A percentile compares a stretch with the other conserved stretches of the same genome.
These are phyloP conservation scores for Fusarium longipes DNA, from an alignment of 2,329 filamentous ascomycete species.

Conservation along the genomic window DNA sequence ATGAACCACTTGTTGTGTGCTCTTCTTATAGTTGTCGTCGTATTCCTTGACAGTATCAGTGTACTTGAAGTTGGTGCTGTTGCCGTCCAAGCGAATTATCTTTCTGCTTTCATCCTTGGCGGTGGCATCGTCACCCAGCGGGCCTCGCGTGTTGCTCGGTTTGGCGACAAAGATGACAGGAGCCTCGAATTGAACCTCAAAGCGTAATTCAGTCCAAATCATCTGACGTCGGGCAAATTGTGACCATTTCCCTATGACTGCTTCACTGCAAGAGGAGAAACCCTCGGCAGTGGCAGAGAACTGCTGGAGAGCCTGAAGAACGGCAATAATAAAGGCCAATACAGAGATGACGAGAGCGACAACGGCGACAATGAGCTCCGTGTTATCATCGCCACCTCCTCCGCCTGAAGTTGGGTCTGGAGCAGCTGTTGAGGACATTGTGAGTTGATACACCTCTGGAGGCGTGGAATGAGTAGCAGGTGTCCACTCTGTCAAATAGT, in stretches of 20 bases:
- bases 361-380: slow-evolving; percentile 49
- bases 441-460: background rate
- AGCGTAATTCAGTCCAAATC: slow-evolving; percentile 53
- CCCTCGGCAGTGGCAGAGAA: slow-evolving; percentile 56
- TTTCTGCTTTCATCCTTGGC: slow-evolving; percentile 28
- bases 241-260: slow-evolving; percentile 56
- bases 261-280: slow-evolving; percentile 53
- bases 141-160: slow-evolving; percentile 50
- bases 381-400: slow-evolving; percentile 18
- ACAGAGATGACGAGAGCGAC: slow-evolving; percentile 57
- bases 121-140: slow-evolving; percentile 30
- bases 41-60: slow-evolving; percentile 35
- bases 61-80: slow-evolving; percentile 23
- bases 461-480: background rate
- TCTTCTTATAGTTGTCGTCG: slow-evolving; percentile 30
- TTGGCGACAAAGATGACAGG: slow-evolving; percentile 58
- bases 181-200: slow-evolving; percentile 56
- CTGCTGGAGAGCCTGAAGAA: slow-evolving; percentile 56
- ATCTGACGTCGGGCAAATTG: slow-evolving; percentile 50
- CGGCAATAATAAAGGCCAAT: slow-evolving; percentile 54
- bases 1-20: slow-evolving; percentile 34
- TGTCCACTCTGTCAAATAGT: background rate
- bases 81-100: slow-evolving; percentile 34
- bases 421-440: slow-evolving; percentile 8
- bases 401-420: background rate